phyloP scores from a whole-genome alignment of 371 early-diverging fungal genomes.

The Mucor plumbeus region DNA sequence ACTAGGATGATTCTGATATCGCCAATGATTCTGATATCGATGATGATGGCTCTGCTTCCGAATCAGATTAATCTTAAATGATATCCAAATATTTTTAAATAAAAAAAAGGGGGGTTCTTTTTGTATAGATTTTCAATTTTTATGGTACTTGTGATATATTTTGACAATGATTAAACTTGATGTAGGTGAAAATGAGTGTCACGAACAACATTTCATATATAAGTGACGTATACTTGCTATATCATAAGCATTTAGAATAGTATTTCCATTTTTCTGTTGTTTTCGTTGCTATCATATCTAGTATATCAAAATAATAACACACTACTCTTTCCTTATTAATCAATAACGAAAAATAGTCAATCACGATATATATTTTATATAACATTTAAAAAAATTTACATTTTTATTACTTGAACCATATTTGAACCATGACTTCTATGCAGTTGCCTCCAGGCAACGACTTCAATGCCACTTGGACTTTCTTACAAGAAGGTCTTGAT shows the following conservation, averaged over 20 bases:
- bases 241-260: slow-evolving; percentile 2
- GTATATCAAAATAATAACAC: neutral
- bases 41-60: slow-evolving; percentile 22
- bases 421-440: slow-evolving; percentile 27
- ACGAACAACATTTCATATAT: neutral
- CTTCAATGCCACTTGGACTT: slow-evolving; percentile 77
- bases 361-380: neutral
- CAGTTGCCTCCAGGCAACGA: slow-evolving; percentile 54
- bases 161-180: neutral
- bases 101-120: neutral
- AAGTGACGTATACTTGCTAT: neutral
- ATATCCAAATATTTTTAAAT: neutral
- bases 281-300: neutral
- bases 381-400: neutral
- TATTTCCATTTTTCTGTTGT: slow-evolving; percentile 2
- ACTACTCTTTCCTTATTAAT: neutral
- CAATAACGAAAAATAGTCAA: neutral
- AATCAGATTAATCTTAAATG: slow-evolving; percentile 6
- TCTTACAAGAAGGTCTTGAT: slow-evolving; percentile 79
- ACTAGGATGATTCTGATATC: slow-evolving; percentile 34
- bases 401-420: neutral
- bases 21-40: slow-evolving; percentile 25
- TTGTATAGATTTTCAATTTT: neutral
- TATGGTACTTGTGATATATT: neutral
- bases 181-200: neutral